These are phyloP conservation scores for Cyclocybe cylindracea DNA, from an alignment of 768 basidiomycete species.

Conservation along the genomic window DNA sequence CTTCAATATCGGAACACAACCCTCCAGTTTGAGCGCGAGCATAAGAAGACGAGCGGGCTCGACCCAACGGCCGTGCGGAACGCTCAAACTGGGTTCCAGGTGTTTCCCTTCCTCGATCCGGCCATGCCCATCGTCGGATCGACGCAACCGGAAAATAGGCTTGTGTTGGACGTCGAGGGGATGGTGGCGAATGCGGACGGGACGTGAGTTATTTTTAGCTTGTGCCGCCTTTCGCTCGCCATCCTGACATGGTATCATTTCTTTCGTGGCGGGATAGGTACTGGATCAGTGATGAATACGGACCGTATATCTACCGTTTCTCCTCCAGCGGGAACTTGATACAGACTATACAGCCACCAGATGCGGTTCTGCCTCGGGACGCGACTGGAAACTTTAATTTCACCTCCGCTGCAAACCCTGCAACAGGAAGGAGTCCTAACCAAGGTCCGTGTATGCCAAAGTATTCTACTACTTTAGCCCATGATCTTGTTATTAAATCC, in stretches of 20 bases:
- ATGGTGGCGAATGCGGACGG: slow-evolving; percentile 59
- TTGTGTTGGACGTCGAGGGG: slow-evolving; percentile 61
- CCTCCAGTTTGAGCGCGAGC: slow-evolving; percentile 47
- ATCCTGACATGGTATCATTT: neutral
- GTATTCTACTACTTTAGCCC: no score
- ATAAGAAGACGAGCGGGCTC: slow-evolving; percentile 55
- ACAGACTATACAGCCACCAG: slow-evolving; percentile 58
- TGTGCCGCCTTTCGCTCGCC: neutral
- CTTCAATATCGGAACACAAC: slow-evolving; percentile 49
- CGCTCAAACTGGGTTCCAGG: slow-evolving; percentile 29
- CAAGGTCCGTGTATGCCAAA: slow-evolving; percentile 38
- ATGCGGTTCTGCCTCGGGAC: slow-evolving; percentile 53
- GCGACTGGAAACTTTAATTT: slow-evolving; percentile 50
- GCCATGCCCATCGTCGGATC: slow-evolving; percentile 42
- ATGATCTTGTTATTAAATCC: neutral
- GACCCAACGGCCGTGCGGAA: slow-evolving; percentile 48
- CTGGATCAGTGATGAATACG: slow-evolving; percentile 73
- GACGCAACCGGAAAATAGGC: slow-evolving; percentile 39
- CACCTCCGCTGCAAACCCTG: slow-evolving; percentile 46
- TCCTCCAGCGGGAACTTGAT: slow-evolving; percentile 46
- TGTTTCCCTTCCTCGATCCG: slow-evolving; percentile 37
- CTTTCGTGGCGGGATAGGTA: slow-evolving; percentile 32
- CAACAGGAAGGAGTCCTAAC: slow-evolving; percentile 55
- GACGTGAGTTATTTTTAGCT: slow-evolving; percentile 35
- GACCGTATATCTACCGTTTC: slow-evolving; percentile 63